A percentile compares a stretch with the other conserved stretches of the same genome.
phyloP scores from a whole-genome alignment of 2,329 filamentous ascomycete species.

The Fusarium sp. region DNA sequence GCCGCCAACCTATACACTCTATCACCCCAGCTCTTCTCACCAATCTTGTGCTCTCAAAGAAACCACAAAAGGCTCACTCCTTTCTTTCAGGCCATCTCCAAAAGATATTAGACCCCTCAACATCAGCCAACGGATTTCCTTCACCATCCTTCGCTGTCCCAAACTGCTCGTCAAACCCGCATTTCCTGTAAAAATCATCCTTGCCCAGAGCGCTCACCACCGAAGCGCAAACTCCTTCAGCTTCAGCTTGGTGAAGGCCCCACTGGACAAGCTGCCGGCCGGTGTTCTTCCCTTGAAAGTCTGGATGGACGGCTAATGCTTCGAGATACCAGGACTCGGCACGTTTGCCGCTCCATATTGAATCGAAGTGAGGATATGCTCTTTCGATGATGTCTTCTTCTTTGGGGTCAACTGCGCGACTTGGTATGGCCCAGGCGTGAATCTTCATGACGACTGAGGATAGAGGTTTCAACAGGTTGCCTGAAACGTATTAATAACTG shows the following conservation, averaged over 20 bases:
- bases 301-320: constrained; percentile 51
- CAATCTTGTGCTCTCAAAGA: too few relatives aligned
- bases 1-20: too few relatives aligned
- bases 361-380: constrained; percentile 28
- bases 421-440: constrained; percentile 15
- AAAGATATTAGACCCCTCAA: constrained; percentile 22
- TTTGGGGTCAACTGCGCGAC: constrained; percentile 16
- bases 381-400: constrained; percentile 30
- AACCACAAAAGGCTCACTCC: background rate
- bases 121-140: constrained; percentile 25
- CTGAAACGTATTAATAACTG: fast-evolving
- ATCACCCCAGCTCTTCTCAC: background rate
- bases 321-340: constrained; percentile 51
- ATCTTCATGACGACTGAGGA: constrained; percentile 24
- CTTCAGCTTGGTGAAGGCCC: constrained; percentile 52
- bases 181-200: constrained; percentile 50
- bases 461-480: constrained; percentile 32
- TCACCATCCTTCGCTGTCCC: constrained; percentile 16
- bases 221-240: constrained; percentile 52
- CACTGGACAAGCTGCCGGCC: constrained; percentile 53
- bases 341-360: constrained; percentile 34
- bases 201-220: constrained; percentile 52
- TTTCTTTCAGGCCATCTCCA: constrained; percentile 31
- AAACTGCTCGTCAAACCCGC: constrained; percentile 32
- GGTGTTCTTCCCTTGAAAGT: constrained; percentile 50